phyloP scores from a whole-genome alignment of 2,329 filamentous ascomycete species.

The Claviceps monticola region DNA sequence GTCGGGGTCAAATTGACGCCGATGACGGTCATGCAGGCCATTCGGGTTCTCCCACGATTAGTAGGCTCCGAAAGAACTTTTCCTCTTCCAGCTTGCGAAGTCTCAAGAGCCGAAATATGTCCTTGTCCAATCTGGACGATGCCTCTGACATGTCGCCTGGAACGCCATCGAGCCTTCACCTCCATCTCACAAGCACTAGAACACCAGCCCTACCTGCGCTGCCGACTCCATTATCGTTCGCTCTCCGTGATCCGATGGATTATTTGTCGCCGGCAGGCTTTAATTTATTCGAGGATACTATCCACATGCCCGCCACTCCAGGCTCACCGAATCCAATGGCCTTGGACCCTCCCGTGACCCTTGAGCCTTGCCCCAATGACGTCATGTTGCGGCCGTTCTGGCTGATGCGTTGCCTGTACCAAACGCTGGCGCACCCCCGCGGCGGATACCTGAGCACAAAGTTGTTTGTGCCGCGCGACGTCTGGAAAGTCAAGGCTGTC shows the following conservation, averaged over 20 bases:
- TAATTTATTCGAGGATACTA: slow-evolving; percentile 71
- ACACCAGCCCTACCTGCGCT: slow-evolving; percentile 40
- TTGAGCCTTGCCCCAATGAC: slow-evolving; percentile 87
- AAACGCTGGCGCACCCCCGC: slow-evolving; percentile 79
- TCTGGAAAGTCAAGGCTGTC: slow-evolving; percentile 87
- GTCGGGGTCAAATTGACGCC: slow-evolving; percentile 19
- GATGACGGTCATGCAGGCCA: slow-evolving; percentile 26
- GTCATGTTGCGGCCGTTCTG: slow-evolving; percentile 89
- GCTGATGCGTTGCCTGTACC: slow-evolving; percentile 90
- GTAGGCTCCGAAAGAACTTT: slow-evolving; percentile 48
- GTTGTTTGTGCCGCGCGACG: slow-evolving; percentile 81
- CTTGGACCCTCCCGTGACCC: slow-evolving; percentile 54
- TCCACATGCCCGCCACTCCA: slow-evolving; percentile 52
- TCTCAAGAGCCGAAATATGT: slow-evolving; percentile 61
- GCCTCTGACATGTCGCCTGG: slow-evolving; percentile 54
- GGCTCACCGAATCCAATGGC: slow-evolving; percentile 51
- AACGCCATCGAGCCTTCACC: slow-evolving; percentile 59
- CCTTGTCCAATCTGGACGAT: slow-evolving; percentile 46
- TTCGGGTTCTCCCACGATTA: slow-evolving; percentile 39
- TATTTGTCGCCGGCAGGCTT: slow-evolving; percentile 52
- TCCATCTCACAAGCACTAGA: slow-evolving; percentile 45
- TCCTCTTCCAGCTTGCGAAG: slow-evolving; percentile 59
- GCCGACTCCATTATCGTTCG: slow-evolving; percentile 52
- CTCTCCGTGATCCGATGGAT: slow-evolving; percentile 44
- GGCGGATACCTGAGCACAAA: slow-evolving; percentile 87